Evolutionary conservation across 805 yeast species (phyloP).

Genomic region (Candida dajiaensis): DNA sequence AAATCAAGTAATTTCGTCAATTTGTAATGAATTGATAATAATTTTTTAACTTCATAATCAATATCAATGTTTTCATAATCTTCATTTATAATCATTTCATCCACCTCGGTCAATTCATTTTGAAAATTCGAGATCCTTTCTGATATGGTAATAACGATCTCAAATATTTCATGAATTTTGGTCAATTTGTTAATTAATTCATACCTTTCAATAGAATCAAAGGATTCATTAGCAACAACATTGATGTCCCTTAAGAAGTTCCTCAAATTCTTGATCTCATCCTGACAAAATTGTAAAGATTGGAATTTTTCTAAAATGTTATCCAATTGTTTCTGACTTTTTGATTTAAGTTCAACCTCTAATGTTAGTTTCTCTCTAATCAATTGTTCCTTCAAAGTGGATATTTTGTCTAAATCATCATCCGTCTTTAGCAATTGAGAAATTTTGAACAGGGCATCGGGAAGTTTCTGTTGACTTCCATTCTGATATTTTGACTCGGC

Average conservation of each 20-base stretch:
- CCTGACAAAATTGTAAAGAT: constrained; percentile 32
- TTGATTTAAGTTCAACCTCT: constrained; percentile 45
- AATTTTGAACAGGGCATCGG: constrained; percentile 24
- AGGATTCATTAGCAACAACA: constrained; percentile 47
- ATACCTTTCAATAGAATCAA: constrained; percentile 57
- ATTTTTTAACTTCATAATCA: constrained; percentile 44
- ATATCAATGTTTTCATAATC: constrained; percentile 31
- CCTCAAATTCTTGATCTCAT: constrained; percentile 45
- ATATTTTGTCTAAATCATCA: constrained; percentile 49
- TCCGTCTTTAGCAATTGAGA: constrained; percentile 32
- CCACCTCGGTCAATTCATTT: constrained; percentile 43
- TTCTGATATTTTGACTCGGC: not conserved
- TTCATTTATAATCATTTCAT: constrained; percentile 45
- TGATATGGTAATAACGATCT: constrained; percentile 60
- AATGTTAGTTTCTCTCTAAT: constrained; percentile 66
- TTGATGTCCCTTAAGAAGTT: constrained; percentile 39
- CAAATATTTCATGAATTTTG: constrained; percentile 63
- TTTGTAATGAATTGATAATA: constrained; percentile 63
- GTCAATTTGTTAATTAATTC: constrained; percentile 65
- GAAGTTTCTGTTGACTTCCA: not conserved
- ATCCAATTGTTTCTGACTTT: constrained; percentile 43
- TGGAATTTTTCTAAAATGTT: constrained; percentile 41
- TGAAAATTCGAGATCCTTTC: constrained; percentile 55
- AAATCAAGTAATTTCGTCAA: constrained; percentile 71
- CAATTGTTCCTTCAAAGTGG: constrained; percentile 47